Evolutionary conservation across 371 early-diverging fungal genomes (phyloP).

Genomic region (Apophysomyces elegans): DNA sequence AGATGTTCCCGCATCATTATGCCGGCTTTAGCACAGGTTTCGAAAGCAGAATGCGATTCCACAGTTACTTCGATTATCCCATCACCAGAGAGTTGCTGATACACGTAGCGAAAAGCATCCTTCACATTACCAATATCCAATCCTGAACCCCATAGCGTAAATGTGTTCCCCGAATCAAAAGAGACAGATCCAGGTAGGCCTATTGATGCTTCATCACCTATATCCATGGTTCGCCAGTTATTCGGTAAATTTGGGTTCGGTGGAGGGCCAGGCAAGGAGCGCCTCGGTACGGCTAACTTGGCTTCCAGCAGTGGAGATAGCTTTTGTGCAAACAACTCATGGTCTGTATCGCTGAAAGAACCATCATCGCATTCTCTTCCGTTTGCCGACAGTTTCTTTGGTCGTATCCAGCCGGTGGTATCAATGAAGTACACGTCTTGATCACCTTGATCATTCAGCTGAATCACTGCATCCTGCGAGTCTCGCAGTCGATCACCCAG

Average conservation of each 20-base stretch:
- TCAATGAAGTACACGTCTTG: slow-evolving; percentile 43
- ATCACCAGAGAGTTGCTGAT: slow-evolving; percentile 33
- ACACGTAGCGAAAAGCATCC: slow-evolving; percentile 51
- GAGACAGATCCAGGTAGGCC: slow-evolving; percentile 51
- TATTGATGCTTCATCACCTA: slow-evolving; percentile 39
- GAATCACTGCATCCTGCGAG: slow-evolving; percentile 43
- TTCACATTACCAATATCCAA: slow-evolving; percentile 34
- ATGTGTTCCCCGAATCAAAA: slow-evolving; percentile 43
- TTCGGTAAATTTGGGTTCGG: slow-evolving; percentile 50
- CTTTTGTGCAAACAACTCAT: slow-evolving; percentile 37
- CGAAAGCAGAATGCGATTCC: slow-evolving; percentile 48
- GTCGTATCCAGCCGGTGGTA: slow-evolving; percentile 47
- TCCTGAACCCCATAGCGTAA: slow-evolving; percentile 54
- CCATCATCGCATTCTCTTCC: slow-evolving; percentile 14
- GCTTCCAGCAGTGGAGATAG: slow-evolving; percentile 37
- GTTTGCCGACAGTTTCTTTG: slow-evolving; percentile 23
- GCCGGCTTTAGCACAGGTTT: slow-evolving; percentile 51
- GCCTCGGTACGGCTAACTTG: slow-evolving; percentile 33
- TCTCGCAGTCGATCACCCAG: slow-evolving; percentile 40
- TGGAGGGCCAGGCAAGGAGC: slow-evolving; percentile 44
- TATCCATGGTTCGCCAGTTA: slow-evolving; percentile 53
- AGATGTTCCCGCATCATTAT: slow-evolving; percentile 54
- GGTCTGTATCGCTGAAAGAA: slow-evolving; percentile 44
- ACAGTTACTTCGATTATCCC: slow-evolving; percentile 37
- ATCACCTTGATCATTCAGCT: slow-evolving; percentile 31